These are phyloP conservation scores for Penicillium digitatum DNA, from an alignment of 2,329 filamentous ascomycete genomes.

Conservation along the genomic window DNA sequence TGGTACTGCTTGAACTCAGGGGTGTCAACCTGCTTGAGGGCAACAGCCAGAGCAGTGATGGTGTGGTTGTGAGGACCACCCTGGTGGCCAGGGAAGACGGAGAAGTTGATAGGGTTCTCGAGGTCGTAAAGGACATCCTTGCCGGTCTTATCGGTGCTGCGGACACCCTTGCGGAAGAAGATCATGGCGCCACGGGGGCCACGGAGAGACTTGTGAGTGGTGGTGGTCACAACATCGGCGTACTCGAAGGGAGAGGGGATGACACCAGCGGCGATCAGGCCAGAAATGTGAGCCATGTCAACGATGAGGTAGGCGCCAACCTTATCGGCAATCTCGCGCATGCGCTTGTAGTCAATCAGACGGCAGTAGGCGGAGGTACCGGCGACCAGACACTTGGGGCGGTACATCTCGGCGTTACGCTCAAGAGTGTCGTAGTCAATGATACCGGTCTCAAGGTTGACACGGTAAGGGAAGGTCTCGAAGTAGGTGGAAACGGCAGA, in stretches of 20 bases:
- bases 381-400: slow-evolving; percentile 92
- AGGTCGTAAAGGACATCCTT: slow-evolving; percentile 84
- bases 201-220: slow-evolving; percentile 94
- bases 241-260: slow-evolving; percentile 84
- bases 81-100: slow-evolving; percentile 97
- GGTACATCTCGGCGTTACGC: slow-evolving; percentile 79
- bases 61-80: slow-evolving; percentile 99
- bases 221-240: slow-evolving; percentile 94
- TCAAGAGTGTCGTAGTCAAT: slow-evolving; percentile 95
- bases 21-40: slow-evolving; percentile 85
- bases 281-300: slow-evolving; percentile 97
- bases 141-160: slow-evolving; percentile 80
- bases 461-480: slow-evolving; percentile 91
- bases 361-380: slow-evolving; percentile 95
- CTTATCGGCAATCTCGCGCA: slow-evolving; percentile 88
- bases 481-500: slow-evolving; percentile 99
- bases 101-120: slow-evolving; percentile 88
- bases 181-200: slow-evolving; percentile 96
- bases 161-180: slow-evolving; percentile 92
- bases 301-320: slow-evolving; percentile 87
- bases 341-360: slow-evolving; percentile 88
- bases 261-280: slow-evolving; percentile 85
- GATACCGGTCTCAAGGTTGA: slow-evolving; percentile 82
- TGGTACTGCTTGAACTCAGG: slow-evolving; percentile 93
- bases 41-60: slow-evolving; percentile 90